Evolutionary conservation across 805 yeast genomes (phyloP).

Genomic region (Barnettozyma pratensis): DNA sequence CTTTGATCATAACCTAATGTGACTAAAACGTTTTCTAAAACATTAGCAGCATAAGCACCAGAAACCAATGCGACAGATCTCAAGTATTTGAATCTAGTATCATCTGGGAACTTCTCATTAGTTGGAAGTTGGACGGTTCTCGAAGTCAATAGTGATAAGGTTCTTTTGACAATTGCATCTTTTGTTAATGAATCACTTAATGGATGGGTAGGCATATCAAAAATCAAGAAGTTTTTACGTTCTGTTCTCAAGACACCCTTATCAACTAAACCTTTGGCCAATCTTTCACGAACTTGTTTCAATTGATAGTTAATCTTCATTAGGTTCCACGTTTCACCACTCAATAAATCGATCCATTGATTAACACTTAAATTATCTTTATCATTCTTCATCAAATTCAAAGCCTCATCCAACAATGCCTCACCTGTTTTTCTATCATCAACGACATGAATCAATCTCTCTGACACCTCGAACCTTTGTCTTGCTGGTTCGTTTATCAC

Average conservation of each 20-base stretch:
- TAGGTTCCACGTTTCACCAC: constrained; percentile 97
- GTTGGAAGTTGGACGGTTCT: constrained; percentile 60
- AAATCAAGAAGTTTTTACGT: constrained; percentile 85
- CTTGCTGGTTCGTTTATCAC: constrained; percentile 91
- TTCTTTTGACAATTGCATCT: constrained; percentile 71
- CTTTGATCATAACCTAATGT: constrained; percentile 79
- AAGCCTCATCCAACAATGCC: constrained; percentile 87
- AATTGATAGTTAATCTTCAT: constrained; percentile 92
- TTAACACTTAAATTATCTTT: constrained; percentile 73
- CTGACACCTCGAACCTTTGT: constrained; percentile 81
- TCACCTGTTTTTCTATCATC: constrained; percentile 91
- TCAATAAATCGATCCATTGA: constrained; percentile 88
- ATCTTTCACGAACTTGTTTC: constrained; percentile 93
- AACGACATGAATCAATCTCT: constrained; percentile 80
- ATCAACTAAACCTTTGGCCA: constrained; percentile 95
- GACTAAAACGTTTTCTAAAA: constrained; percentile 80
- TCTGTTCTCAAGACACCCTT: constrained; percentile 96
- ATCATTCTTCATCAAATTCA: constrained; percentile 82
- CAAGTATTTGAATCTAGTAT: constrained; percentile 61
- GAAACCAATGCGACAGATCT: constrained; percentile 80
- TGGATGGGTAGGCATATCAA: constrained; percentile 99
- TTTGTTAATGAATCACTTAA: constrained; percentile 82
- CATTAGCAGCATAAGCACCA: constrained; percentile 94
- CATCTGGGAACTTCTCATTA: constrained; percentile 62
- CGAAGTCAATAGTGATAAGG: constrained; percentile 61